Percentiles rank a stretch among this genome's conserved stretches.
Conservation (phyloP, 2,329 filamentous ascomycete species). For the Aspergillus floridensis region DNA sequence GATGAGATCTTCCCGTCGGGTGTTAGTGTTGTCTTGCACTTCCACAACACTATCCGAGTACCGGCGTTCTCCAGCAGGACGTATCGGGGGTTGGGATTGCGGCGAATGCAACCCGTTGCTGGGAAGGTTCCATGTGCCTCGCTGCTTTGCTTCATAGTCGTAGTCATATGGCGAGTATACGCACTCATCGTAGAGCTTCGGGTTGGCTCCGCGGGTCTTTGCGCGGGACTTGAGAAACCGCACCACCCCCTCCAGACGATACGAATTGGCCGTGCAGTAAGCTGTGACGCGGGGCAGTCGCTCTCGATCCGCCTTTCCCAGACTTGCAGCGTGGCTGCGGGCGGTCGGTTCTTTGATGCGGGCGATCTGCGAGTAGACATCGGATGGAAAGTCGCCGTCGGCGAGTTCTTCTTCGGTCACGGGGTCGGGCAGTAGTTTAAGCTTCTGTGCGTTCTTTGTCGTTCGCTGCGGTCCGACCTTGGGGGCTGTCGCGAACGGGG, state of each 20-base stretch:
- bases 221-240: constrained; percentile 83
- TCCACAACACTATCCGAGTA: constrained; percentile 68
- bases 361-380: constrained; percentile 97
- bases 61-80: constrained; percentile 58
- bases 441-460: constrained; percentile 91
- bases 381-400: constrained; percentile 88
- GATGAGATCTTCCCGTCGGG: constrained; percentile 61
- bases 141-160: constrained; percentile 49
- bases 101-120: constrained; percentile 36
- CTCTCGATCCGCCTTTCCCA: constrained; percentile 90
- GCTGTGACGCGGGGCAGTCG: constrained; percentile 87
- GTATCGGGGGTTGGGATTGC: constrained; percentile 21
- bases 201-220: constrained; percentile 73
- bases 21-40: constrained; percentile 58
- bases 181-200: constrained; percentile 95
- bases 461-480: constrained; percentile 95
- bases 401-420: constrained; percentile 73
- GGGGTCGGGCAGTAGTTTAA: constrained; percentile 93
- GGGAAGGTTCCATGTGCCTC: constrained; percentile 28
- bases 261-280: constrained; percentile 91
- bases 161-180: constrained; percentile 95
- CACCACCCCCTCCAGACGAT: constrained; percentile 85
- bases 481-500: constrained; percentile 43
- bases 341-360: constrained; percentile 96
- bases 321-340: constrained; percentile 80